Evolutionary conservation across 176 grass and related monocot genomes (phyloP).

Genomic region (Triticum turgidum): DNA sequence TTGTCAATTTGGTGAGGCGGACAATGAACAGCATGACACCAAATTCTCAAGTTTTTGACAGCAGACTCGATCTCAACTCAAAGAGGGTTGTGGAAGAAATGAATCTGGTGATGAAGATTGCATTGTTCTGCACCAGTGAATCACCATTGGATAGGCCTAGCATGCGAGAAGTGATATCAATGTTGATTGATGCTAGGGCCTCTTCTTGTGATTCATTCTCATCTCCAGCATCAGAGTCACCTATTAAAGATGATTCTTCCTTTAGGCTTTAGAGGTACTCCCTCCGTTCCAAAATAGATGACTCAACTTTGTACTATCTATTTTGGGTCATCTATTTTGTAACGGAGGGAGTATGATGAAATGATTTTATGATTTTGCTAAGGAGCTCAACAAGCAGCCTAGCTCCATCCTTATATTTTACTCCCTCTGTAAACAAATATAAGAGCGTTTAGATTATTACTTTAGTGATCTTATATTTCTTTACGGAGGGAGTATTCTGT

Average conservation of each 20-base stretch:
- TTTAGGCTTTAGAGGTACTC: slow-evolving; percentile 33
- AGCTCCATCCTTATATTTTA: slow-evolving; percentile 1
- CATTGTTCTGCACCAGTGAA: slow-evolving; percentile 89
- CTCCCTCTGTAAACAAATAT: too few species aligned
- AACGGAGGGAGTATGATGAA: background rate
- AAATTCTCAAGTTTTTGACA: slow-evolving; percentile 62
- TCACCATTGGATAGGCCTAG: slow-evolving; percentile 84
- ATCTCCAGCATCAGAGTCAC: slow-evolving; percentile 53
- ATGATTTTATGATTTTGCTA: background rate
- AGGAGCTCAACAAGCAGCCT: background rate
- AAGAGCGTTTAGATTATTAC: too few species aligned
- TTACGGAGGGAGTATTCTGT: background rate
- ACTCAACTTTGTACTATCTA: too few species aligned
- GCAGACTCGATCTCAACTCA: slow-evolving; percentile 57
- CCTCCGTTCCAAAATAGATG: too few species aligned
- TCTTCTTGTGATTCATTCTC: slow-evolving; percentile 53
- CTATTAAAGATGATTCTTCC: slow-evolving; percentile 30
- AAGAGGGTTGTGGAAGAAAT: slow-evolving; percentile 68
- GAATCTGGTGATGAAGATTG: slow-evolving; percentile 85
- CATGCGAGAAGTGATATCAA: slow-evolving; percentile 95
- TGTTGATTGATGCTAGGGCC: slow-evolving; percentile 76
- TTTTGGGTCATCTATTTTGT: too few species aligned
- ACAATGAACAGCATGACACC: slow-evolving; percentile 45
- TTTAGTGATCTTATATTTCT: too few species aligned
- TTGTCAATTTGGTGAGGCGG: slow-evolving; percentile 83